Percentiles rank a stretch among this genome's conserved stretches.
These are phyloP conservation scores for Debaryomyces coudertii DNA, from an alignment of 1,139 yeast genomes.

Conservation along the genomic window DNA sequence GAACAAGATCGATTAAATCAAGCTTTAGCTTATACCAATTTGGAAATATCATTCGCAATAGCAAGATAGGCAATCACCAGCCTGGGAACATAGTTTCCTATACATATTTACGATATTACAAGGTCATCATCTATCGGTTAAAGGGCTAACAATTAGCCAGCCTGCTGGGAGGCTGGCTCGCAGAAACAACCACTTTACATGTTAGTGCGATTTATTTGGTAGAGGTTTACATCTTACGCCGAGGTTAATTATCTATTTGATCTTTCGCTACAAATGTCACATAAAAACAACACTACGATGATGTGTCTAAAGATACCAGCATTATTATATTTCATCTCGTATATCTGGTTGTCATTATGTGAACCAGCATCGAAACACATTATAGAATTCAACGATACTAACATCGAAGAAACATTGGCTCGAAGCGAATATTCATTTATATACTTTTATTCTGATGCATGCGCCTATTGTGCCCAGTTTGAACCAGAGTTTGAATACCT, in stretches of 20 bases:
- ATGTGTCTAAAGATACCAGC: slow-evolving; percentile 1
- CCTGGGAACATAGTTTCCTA: background rate
- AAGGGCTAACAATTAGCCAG: slow-evolving; percentile 2
- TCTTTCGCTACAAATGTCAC: background rate
- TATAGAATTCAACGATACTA: slow-evolving; percentile 23
- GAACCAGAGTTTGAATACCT: slow-evolving; percentile 42
- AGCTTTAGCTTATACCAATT: background rate
- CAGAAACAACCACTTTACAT: background rate
- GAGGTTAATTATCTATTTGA: slow-evolving; percentile 5
- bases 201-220: background rate
- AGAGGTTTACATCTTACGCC: slow-evolving; percentile 1
- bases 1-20: slow-evolving; percentile 1
- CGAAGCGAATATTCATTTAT: slow-evolving; percentile 39
- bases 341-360: background rate
- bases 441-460: slow-evolving; percentile 43
- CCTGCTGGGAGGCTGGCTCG: slow-evolving; percentile 4
- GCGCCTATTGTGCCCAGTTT: slow-evolving; percentile 41
- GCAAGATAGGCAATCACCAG: background rate
- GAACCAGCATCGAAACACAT: slow-evolving; percentile 13
- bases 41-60: background rate
- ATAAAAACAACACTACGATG: background rate
- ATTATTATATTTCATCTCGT: slow-evolving; percentile 1
- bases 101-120: slow-evolving; percentile 3
- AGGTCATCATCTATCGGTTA: slow-evolving; percentile 4
- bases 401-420: slow-evolving; percentile 22